Percentiles rank a stretch among this genome's conserved stretches.
These are phyloP conservation scores for Zygnema cylindricum DNA, from an alignment of 139 green algal genomes.

Conservation along the genomic window DNA sequence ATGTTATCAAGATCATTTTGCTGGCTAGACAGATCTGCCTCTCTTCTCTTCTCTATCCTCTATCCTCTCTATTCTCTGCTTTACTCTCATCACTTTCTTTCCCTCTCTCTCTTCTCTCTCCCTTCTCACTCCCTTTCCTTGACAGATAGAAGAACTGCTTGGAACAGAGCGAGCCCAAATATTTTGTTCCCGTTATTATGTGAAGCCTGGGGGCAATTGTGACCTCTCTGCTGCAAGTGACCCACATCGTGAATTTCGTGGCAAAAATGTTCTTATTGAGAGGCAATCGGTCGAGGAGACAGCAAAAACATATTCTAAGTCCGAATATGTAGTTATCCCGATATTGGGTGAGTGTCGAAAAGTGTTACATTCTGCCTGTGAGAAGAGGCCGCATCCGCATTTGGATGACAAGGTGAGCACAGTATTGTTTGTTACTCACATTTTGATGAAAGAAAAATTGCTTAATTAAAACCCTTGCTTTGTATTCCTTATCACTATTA, in stretches of 20 bases:
- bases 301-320: slow-evolving; percentile 51
- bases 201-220: slow-evolving; percentile 71
- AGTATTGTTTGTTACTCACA: too few species aligned
- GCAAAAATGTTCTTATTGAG: slow-evolving; percentile 79
- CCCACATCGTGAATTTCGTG: slow-evolving; percentile 84
- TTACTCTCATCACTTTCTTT: too few species aligned
- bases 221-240: slow-evolving; percentile 73
- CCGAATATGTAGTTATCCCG: slow-evolving; percentile 48
- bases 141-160: slow-evolving; percentile 70
- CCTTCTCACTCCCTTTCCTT: neutral
- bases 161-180: slow-evolving; percentile 52
- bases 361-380: slow-evolving; percentile 69
- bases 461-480: too few species aligned
- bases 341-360: slow-evolving; percentile 68
- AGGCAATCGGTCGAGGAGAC: slow-evolving; percentile 61
- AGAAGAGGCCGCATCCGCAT: slow-evolving; percentile 71
- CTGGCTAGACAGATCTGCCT: too few species aligned
- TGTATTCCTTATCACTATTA: too few species aligned
- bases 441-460: too few species aligned
- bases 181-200: slow-evolving; percentile 72
- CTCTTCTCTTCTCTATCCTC: too few species aligned
- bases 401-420: slow-evolving; percentile 85
- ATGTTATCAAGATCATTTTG: too few species aligned
- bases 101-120: slow-evolving; percentile 16
- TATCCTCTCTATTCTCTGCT: too few species aligned